Evolutionary conservation across 805 yeast genomes (phyloP).

Genomic region (Cephaloascus albidus): DNA sequence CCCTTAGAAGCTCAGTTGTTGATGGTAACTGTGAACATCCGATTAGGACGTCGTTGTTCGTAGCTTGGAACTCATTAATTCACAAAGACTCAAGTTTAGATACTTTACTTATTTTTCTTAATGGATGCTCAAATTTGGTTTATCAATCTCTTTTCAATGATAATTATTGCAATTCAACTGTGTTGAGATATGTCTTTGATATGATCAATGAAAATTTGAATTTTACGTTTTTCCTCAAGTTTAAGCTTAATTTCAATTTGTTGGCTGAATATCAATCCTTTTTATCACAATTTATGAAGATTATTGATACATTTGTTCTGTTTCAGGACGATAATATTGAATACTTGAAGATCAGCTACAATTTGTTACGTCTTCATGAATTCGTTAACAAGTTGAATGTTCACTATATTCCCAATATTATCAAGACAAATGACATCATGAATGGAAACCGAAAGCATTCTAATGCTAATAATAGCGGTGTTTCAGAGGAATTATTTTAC

Average conservation of each 20-base stretch:
- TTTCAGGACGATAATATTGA: no score
- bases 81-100: neutral
- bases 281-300: no score
- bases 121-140: neutral
- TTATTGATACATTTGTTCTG: neutral
- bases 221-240: neutral
- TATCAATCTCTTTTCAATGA: neutral
- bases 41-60: neutral
- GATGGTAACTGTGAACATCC: neutral
- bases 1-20: neutral
- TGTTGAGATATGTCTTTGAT: neutral
- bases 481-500: neutral
- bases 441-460: no score
- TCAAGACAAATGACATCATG: neutral
- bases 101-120: neutral
- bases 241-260: neutral
- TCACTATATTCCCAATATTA: neutral
- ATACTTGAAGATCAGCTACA: neutral
- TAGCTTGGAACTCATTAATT: neutral
- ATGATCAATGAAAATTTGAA: neutral
- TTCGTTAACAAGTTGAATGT: neutral
- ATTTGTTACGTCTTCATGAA: neutral
- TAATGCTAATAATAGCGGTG: no score
- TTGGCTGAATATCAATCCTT: no score
- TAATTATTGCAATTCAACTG: neutral